Conservation (phyloP, 179 eudicot species). For the Kewa caespitosa region DNA sequence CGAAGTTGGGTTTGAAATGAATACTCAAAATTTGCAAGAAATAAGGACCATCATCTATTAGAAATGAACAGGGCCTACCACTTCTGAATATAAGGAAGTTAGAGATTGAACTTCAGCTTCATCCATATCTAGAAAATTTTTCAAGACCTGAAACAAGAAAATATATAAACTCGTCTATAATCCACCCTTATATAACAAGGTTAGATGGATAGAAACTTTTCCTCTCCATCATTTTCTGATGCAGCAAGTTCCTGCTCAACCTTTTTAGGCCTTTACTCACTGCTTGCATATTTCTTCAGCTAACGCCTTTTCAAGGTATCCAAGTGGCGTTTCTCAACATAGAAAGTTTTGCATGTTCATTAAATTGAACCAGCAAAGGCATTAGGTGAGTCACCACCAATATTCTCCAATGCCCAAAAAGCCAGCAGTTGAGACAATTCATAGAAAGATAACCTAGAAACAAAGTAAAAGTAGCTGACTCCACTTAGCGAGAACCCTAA, state of each 20-base stretch:
- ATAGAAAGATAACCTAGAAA: too few species aligned
- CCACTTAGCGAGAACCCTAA: too few species aligned
- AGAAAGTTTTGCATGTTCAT: too few species aligned
- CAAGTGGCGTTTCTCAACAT: too few species aligned
- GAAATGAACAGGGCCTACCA: slow-evolving; percentile 51
- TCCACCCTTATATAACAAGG: neutral
- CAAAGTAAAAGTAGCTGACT: too few species aligned
- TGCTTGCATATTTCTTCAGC: slow-evolving; percentile 99
- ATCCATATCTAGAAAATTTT: slow-evolving; percentile 83
- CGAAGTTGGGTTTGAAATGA: slow-evolving; percentile 11
- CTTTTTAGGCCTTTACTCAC: slow-evolving; percentile 99
- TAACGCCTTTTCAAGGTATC: too few species aligned
- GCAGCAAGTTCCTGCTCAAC: slow-evolving; percentile 97
- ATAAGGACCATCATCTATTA: neutral
- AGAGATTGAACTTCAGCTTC: slow-evolving; percentile 95
- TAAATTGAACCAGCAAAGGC: too few species aligned
- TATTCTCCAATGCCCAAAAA: too few species aligned
- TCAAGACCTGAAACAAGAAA: slow-evolving; percentile 56
- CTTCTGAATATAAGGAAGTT: slow-evolving; percentile 89
- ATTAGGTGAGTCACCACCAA: too few species aligned
- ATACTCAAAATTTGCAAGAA: slow-evolving; percentile 1
- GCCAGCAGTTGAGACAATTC: too few species aligned
- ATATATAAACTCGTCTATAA: neutral
- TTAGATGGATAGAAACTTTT: too few species aligned
- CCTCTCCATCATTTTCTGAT: slow-evolving; percentile 76